Evolutionary conservation across 1,284 basidiomycete species (phyloP).

Genomic region (Pyrrhoderma noxium): DNA sequence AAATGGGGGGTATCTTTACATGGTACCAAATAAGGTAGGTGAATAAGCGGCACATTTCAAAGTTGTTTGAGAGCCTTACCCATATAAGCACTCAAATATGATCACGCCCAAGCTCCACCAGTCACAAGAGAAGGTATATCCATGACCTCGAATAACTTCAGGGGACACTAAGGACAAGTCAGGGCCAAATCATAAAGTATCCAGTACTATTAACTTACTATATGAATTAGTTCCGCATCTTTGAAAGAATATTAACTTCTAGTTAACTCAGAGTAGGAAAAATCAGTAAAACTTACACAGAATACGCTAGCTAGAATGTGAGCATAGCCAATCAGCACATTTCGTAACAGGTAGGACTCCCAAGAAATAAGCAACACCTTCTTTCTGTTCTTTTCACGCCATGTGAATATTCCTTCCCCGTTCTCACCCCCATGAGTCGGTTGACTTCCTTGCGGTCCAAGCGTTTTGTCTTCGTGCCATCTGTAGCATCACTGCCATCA

Average conservation of each 20-base stretch:
- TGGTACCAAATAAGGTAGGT: slow-evolving; percentile 18
- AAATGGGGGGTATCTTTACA: slow-evolving; percentile 80
- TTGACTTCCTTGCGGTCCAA: slow-evolving; percentile 76
- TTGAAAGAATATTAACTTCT: slow-evolving; percentile 18
- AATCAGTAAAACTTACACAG: slow-evolving; percentile 54
- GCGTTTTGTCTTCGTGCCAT: slow-evolving; percentile 62
- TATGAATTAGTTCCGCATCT: slow-evolving; percentile 88
- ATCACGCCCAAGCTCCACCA: slow-evolving; percentile 98
- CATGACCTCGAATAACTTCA: slow-evolving; percentile 89
- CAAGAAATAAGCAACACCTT: slow-evolving; percentile 43
- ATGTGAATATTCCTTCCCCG: slow-evolving; percentile 80
- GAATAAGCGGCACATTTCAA: not conserved
- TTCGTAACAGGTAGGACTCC: not conserved
- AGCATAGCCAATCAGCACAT: slow-evolving; percentile 2
- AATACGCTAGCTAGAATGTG: slow-evolving; percentile 73
- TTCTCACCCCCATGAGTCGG: slow-evolving; percentile 72
- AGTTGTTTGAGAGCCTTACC: slow-evolving; percentile 2
- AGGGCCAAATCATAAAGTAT: slow-evolving; percentile 13
- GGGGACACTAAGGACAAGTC: slow-evolving; percentile 67
- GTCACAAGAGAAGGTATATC: slow-evolving; percentile 92
- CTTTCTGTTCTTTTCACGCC: slow-evolving; percentile 88
- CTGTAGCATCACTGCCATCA: slow-evolving; percentile 56
- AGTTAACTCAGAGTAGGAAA: slow-evolving; percentile 3
- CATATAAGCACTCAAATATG: slow-evolving; percentile 82
- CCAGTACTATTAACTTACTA: slow-evolving; percentile 45